Base-by-base conservation (phyloP, 805 yeast species). In the Spathaspora passalidarum region DNA sequence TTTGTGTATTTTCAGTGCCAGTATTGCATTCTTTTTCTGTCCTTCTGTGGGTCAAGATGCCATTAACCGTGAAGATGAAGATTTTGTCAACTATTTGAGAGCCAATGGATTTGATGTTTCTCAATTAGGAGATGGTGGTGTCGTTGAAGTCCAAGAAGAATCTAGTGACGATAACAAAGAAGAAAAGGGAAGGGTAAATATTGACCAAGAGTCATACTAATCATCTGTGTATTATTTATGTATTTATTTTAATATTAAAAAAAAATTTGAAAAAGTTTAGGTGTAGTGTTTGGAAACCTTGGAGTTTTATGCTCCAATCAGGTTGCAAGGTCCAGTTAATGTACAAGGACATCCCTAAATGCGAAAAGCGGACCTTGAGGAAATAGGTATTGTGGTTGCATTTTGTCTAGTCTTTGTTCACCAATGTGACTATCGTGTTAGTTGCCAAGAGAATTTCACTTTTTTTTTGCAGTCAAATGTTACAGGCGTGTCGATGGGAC, bases 11-110 rank as follows among this genome's bases (percentile, higher is more conserved):
- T 73, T 89, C 55, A 78, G 92, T 8, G 95, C 86, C 1, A 38
- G 79, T 23, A 61, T 88, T 41, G 85, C 88, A 5, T 57, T 87
- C 36, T 82, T 88, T 65, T 79, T 79, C 57, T 70, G 86, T 50
- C 97, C 97, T 29, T 71, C 85, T 18, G 82, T 91, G 41, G 91
- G 86, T 60, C 97, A 89, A 66, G 86, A 82, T 55, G 84, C 94
- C 20, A 81, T 90, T 67, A 78, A 79, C 53, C 74, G 79, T 49
- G 97, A 91, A 69, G 97, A 91, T 67, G 70, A 67, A 32, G 73
- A 69, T 44, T 90, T 90, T 68, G 59, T 84, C 47, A 79, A 74
- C 38, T 89, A 87, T 65, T 78, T 91, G 57, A 67, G 62, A 42
- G 69, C 69, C 13, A 73, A 84, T 46, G 96, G 96, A 34, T 90